phyloP scores from a whole-genome alignment of 169 alveolate species.

The Perkinsus olseni region DNA sequence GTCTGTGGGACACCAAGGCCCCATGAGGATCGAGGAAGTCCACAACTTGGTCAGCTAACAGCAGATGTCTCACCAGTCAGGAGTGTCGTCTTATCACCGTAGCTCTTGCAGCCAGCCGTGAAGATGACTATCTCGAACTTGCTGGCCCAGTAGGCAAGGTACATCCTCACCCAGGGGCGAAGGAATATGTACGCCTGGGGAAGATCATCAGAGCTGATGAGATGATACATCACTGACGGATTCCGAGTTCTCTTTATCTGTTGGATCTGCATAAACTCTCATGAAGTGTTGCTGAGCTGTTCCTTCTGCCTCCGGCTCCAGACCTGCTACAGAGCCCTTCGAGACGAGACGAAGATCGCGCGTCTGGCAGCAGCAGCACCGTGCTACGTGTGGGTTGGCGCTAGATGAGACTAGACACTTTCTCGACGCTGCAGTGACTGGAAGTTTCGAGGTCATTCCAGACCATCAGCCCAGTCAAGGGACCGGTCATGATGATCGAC shows the following conservation, averaged over 20 bases:
- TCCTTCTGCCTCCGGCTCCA: not conserved
- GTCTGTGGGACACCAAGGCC: constrained; percentile 38
- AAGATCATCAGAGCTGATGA: not conserved
- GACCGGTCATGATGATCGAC: too few species aligned
- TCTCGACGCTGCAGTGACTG: too few species aligned
- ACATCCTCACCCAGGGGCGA: not conserved
- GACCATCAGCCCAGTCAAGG: too few species aligned
- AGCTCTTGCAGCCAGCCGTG: not conserved
- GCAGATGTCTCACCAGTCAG: not conserved
- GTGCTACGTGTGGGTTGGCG: not conserved
- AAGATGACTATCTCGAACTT: not conserved
- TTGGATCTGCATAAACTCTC: not conserved
- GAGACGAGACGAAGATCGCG: too few species aligned
- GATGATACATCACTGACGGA: not conserved
- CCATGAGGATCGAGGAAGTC: constrained; percentile 53
- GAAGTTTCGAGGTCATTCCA: too few species aligned
- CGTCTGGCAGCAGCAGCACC: not conserved
- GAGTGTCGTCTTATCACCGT: not conserved
- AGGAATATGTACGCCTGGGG: not conserved
- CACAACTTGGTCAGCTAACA: constrained; percentile 48
- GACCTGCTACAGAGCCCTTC: not conserved
- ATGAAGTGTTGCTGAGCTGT: not conserved
- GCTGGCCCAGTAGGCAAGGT: not conserved
- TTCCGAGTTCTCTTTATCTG: not conserved
- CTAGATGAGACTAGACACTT: too few species aligned